Base-by-base conservation (phyloP, 2,329 filamentous ascomycete genomes). In the Cladosporium sp. region DNA sequence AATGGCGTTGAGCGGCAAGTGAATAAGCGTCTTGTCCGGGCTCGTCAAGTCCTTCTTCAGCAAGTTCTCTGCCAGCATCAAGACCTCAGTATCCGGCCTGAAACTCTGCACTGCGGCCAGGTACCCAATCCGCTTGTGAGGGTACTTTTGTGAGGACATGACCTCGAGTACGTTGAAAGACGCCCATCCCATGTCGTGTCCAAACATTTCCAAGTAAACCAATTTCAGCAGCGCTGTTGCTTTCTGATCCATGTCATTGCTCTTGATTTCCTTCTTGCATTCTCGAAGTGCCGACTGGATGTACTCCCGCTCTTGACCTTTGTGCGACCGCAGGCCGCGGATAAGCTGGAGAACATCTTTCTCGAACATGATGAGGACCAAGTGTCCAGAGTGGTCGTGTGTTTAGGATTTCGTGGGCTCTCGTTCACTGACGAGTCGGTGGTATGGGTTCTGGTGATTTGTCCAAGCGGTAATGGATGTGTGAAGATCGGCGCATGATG, bases 291-390 rank as follows among this genome's bases (percentile, higher is more conserved):
- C 93, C 78, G 92, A 90, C 77, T 96, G 91, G 67, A 99, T 96
- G 79, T 98, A 99, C 77, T 96, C 92, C 78, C 90, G 91, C 82
- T 99, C 95, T 76, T 90, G 91, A 74, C 94, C 94, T 80, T 97
- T 97, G 83, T 98, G 93, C 78, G 94, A 95, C 71, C 95, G 90
- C 76, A 99, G 84, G 74, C 95, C 95, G 80, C 93, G 88, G 75
- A 99, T 99, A 84, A 99, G 93, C 87, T 98, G 94, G 81, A 97
- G 97, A 24, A 99, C 87, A 51, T 95, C 97, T 82, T 99, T 99
- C 80, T 99, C 95, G 82, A 99, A 99, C 95, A 93, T 98, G 70
- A 14, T 68, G 64, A 14, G 15, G 10, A 26, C 15, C 38, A 2
- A 14, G 7, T 47, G 24, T 59, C 34, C 7, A 32, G 34, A 32